Evolutionary conservation across 345 rosid species (phyloP).

Genomic region (Lenwebbia sp.): DNA sequence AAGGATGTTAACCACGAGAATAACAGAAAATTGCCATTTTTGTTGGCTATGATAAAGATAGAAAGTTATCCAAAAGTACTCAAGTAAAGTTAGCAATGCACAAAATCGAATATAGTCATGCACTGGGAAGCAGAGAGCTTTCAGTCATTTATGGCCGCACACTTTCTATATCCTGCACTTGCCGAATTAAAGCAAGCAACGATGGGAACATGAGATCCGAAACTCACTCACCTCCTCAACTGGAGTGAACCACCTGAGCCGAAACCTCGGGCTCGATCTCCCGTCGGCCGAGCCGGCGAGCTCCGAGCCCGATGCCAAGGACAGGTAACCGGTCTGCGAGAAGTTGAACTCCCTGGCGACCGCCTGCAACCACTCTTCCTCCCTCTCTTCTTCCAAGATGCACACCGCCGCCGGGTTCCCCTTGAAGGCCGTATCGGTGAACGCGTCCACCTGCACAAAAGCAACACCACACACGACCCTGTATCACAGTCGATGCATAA

Average conservation of each 20-base stretch:
- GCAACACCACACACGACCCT: neutral
- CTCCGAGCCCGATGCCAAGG: slow-evolving; percentile 6
- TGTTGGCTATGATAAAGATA: neutral
- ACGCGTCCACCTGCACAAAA: slow-evolving; percentile 52
- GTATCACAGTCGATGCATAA: neutral
- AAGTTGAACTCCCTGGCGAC: slow-evolving; percentile 50
- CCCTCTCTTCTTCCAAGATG: slow-evolving; percentile 48
- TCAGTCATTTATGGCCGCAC: neutral
- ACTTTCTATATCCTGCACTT: neutral
- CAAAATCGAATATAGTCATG: neutral
- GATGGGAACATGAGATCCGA: neutral
- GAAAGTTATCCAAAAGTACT: neutral
- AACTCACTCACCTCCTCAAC: slow-evolving; percentile 22
- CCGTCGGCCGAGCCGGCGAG: neutral
- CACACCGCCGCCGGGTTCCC: slow-evolving; percentile 89
- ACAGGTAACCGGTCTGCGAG: slow-evolving; percentile 41
- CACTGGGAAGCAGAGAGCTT: neutral
- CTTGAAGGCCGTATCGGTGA: slow-evolving; percentile 58
- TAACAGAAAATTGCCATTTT: neutral
- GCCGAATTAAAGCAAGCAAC: neutral
- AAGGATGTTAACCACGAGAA: neutral
- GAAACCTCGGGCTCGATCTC: slow-evolving; percentile 21
- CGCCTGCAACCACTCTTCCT: slow-evolving; percentile 59
- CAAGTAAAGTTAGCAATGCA: neutral
- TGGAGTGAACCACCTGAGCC: slow-evolving; percentile 66